These are phyloP conservation scores for Colletotrichum noveboracense DNA, from an alignment of 2,329 filamentous ascomycete species.

Conservation along the genomic window DNA sequence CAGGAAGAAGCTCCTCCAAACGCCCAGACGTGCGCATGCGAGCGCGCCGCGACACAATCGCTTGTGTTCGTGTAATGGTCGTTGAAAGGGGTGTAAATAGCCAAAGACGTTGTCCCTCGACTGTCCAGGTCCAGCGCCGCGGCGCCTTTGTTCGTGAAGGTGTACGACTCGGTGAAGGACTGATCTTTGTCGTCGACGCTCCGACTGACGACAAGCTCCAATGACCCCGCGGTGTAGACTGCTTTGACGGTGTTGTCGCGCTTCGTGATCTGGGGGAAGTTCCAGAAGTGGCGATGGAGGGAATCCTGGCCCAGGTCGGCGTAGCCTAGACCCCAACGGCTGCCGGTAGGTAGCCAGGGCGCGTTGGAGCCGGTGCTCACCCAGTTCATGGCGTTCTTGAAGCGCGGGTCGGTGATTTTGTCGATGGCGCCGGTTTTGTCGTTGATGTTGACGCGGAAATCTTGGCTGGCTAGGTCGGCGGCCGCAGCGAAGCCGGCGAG, in stretches of 20 bases:
- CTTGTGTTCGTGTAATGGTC: conserved; percentile 18
- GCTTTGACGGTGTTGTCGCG: background rate
- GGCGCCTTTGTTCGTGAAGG: conserved; percentile 7
- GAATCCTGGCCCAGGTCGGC: background rate
- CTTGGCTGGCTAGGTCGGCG: background rate
- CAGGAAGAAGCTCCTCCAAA: conserved; percentile 1
- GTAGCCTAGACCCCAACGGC: conserved; percentile 15
- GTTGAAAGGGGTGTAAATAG: conserved; percentile 11
- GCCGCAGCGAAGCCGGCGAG: background rate
- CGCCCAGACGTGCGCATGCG: conserved; percentile 9
- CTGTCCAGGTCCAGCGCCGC: background rate
- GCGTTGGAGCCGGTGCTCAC: conserved; percentile 9
- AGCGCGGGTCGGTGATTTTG: background rate
- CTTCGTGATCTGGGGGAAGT: background rate
- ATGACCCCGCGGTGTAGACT: background rate
- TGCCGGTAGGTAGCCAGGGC: conserved; percentile 6
- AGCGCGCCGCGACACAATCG: background rate
- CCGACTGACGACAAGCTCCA: background rate
- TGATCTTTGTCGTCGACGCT: background rate
- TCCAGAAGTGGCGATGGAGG: conserved; percentile 8
- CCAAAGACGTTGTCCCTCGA: background rate
- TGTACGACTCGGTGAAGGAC: conserved; percentile 8
- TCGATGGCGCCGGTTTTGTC: background rate
- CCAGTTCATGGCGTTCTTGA: conserved; percentile 1
- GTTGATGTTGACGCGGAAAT: conserved; percentile 6